Evolutionary conservation across 2,329 filamentous ascomycete species (phyloP).

Genomic region (Oidium heveae): DNA sequence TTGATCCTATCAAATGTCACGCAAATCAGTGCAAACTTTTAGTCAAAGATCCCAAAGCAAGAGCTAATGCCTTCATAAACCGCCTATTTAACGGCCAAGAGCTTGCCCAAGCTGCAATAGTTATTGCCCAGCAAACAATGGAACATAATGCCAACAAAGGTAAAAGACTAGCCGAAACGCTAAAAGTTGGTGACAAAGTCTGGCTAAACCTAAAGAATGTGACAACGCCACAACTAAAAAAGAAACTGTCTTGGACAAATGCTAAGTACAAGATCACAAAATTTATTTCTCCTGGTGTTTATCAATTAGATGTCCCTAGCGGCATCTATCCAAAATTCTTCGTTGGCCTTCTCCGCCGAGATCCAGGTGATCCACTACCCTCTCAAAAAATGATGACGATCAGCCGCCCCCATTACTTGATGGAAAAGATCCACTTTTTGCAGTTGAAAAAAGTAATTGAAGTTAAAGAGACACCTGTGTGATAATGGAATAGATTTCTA

Average conservation of each 20-base stretch:
- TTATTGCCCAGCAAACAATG: not conserved
- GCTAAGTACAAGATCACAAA: not conserved
- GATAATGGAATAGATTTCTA: too few species aligned
- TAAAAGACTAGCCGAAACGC: not conserved
- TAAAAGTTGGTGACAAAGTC: not conserved
- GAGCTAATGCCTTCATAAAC: not conserved
- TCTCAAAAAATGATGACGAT: too few species aligned
- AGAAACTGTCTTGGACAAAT: not conserved
- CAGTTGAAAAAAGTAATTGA: not conserved
- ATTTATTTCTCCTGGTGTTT: not conserved
- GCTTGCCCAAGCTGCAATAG: not conserved
- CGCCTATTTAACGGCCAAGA: not conserved
- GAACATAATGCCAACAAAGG: not conserved
- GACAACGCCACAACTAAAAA: not conserved
- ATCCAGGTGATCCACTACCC: not conserved
- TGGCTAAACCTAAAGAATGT: not conserved
- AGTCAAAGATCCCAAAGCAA: not conserved
- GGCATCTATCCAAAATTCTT: not conserved
- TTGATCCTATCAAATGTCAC: not conserved
- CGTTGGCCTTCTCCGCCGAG: not conserved
- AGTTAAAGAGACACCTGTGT: too few species aligned
- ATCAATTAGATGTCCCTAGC: not conserved
- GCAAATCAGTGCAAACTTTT: not conserved
- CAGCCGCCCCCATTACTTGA: not conserved
- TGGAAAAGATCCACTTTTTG: not conserved